Evolutionary conservation across 2,329 filamentous ascomycete genomes (phyloP), one percentile per base, ranked within the genome.

Genomic region (Amauroascus niger): DNA sequence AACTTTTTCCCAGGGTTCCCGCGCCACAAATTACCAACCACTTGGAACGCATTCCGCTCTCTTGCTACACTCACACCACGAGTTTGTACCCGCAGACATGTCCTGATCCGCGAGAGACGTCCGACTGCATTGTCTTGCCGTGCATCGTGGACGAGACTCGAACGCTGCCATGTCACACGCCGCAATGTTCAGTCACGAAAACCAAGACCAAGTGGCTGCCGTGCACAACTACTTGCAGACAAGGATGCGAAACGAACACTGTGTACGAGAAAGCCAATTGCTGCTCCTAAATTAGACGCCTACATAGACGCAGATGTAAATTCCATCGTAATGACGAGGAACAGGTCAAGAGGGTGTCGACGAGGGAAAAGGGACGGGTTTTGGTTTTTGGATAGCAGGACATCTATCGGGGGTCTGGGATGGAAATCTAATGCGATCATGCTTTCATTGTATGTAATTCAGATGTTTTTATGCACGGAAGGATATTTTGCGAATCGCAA

Each of bases 51-150:
- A 43, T 14, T 37, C 37, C 50, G 14, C 26, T 20, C n/a, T 8
- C 26, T 40, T 60, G 57, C 55, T 58, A 58, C 45, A 58, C 55
- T 7, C 51, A 56, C 41, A 58, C 57, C 46, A 57, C 54, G 9
- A 40, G 35, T 24, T 6, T 50, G 32, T 43, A 54, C 22, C 55
- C 55, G 39, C 45, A 22, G 13, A 40, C 35, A 24, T 58, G 57
- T 44, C 26, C 40, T 5, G 24, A 41, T 14, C 44, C 33, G 14
- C 43, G 16, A 20, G 33, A 44, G 26, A 32, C 26, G n/a, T 20
- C 18, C 8, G 45, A 39, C 39, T 60, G 57, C 53, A 40, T 57
- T 20, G 48, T 28, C 30, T 16, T 54, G 13, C 47, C 49, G 28
- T 60, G 58, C 53, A 55, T 58, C 28, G 32, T 37, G n/a, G 33